These are phyloP conservation scores for Hypomyces rosellus DNA, from an alignment of 2,329 filamentous ascomycete species.

Conservation along the genomic window DNA sequence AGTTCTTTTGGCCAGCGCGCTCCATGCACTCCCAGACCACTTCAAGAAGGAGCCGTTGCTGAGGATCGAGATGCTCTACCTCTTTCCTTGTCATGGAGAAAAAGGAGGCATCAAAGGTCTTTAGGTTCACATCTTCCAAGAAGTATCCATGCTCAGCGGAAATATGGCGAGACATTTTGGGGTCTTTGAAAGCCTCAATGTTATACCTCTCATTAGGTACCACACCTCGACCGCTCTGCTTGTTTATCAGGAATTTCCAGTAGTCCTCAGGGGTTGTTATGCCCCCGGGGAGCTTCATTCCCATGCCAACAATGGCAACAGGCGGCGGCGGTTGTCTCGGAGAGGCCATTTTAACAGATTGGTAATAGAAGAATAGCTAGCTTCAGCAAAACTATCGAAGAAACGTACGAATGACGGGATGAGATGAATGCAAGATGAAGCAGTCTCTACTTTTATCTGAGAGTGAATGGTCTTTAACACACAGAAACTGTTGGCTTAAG, in stretches of 20 bases:
- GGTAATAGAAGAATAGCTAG: too few relatives aligned
- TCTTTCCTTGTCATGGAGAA: not conserved
- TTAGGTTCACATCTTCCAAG: not conserved
- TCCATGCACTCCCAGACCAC: not conserved
- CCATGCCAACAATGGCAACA: not conserved
- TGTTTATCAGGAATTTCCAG: not conserved
- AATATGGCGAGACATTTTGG: too few relatives aligned
- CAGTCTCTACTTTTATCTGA: too few relatives aligned
- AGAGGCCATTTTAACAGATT: not conserved
- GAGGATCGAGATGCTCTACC: not conserved
- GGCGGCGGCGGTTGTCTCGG: not conserved
- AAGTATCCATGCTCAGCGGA: not conserved
- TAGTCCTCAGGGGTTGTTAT: not conserved
- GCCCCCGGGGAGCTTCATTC: not conserved
- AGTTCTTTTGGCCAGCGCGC: not conserved
- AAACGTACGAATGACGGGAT: too few relatives aligned
- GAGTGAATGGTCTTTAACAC: too few relatives aligned
- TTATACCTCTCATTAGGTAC: not conserved
- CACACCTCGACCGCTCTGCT: not conserved
- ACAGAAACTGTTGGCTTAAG: too few relatives aligned
- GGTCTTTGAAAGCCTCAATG: not conserved
- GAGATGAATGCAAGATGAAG: too few relatives aligned
- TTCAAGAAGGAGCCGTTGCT: constrained; percentile 2
- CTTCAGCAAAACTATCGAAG: too few relatives aligned
- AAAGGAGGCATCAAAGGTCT: not conserved